phyloP scores from a whole-genome alignment of 495 filamentous ascomycete genomes.

The Xylaria acuta region DNA sequence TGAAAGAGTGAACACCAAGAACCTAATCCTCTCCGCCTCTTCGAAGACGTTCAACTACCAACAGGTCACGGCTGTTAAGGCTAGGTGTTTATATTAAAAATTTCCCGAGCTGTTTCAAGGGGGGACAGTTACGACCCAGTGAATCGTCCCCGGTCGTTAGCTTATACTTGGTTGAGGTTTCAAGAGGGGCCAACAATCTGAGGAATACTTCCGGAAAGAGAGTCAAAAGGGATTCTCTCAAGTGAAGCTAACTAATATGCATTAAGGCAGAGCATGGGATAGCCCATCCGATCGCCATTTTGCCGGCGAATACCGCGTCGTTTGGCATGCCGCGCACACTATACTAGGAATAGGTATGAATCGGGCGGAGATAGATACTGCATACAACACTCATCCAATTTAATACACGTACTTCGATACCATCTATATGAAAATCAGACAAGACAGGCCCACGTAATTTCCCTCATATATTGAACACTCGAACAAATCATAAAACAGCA shows the following conservation, averaged over 20 bases:
- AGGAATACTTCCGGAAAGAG: not conserved
- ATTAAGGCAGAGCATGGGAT: slow-evolving; percentile 5
- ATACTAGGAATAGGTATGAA: not conserved
- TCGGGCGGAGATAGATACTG: not conserved
- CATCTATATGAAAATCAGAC: not conserved
- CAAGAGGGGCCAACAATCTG: not conserved
- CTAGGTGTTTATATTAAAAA: not conserved
- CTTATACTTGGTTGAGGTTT: not conserved
- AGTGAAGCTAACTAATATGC: not conserved
- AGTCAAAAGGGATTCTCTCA: not conserved
- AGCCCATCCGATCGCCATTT: slow-evolving; percentile 14
- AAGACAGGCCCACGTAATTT: not conserved
- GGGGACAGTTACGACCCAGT: not conserved
- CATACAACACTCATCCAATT: slow-evolving; percentile 7
- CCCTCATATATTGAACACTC: not conserved
- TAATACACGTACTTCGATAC: not conserved
- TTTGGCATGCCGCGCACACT: not conserved
- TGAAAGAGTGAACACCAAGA: not conserved
- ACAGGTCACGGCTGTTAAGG: not conserved
- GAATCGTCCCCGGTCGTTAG: not conserved
- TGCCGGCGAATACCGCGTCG: slow-evolving; percentile 17
- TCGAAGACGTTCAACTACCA: not conserved
- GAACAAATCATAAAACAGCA: slow-evolving; percentile 10
- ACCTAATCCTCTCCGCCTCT: not conserved
- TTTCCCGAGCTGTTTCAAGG: not conserved